Conservation (phyloP, 306 rosid species). For the Castanopsis chinensis region DNA sequence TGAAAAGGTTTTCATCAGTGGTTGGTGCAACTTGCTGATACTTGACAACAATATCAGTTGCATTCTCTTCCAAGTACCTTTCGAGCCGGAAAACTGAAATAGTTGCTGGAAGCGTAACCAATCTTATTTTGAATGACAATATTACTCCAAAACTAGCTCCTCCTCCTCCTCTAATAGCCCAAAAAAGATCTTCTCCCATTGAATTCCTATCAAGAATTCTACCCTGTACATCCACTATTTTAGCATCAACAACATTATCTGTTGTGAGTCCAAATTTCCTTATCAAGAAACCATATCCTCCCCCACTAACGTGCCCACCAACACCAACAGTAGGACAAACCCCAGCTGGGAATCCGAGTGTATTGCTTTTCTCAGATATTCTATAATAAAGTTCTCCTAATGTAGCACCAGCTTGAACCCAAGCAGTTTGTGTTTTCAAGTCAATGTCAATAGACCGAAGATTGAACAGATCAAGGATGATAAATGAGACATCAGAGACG, state of each 20-base stretch:
- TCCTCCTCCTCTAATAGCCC: constrained; percentile 66
- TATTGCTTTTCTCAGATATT: constrained; percentile 23
- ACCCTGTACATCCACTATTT: constrained; percentile 44
- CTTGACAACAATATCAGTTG: constrained; percentile 15
- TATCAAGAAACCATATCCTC: constrained; percentile 29
- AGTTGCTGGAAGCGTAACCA: constrained; percentile 44
- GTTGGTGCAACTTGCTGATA: constrained; percentile 29
- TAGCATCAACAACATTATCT: constrained; percentile 46
- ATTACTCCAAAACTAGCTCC: constrained; percentile 68
- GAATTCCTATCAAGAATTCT: constrained; percentile 32
- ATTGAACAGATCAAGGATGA: too few relatives aligned
- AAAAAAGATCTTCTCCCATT: constrained; percentile 17
- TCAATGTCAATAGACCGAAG: constrained; percentile 26
- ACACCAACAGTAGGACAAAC: constrained; percentile 28
- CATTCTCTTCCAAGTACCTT: constrained; percentile 35
- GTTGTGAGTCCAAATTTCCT: constrained; percentile 46
- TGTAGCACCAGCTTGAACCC: constrained; percentile 51
- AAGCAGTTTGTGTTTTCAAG: constrained; percentile 34
- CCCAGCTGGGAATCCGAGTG: constrained; percentile 20
- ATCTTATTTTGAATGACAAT: constrained; percentile 39
- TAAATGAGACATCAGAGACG: too few relatives aligned
- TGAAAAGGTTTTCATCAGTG: constrained; percentile 19
- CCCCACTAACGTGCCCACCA: constrained; percentile 33
- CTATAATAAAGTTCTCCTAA: constrained; percentile 52
- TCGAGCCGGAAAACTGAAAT: constrained; percentile 43